phyloP scores from a whole-genome alignment of 148 eudicot species.

The Heliosperma pusillum region DNA sequence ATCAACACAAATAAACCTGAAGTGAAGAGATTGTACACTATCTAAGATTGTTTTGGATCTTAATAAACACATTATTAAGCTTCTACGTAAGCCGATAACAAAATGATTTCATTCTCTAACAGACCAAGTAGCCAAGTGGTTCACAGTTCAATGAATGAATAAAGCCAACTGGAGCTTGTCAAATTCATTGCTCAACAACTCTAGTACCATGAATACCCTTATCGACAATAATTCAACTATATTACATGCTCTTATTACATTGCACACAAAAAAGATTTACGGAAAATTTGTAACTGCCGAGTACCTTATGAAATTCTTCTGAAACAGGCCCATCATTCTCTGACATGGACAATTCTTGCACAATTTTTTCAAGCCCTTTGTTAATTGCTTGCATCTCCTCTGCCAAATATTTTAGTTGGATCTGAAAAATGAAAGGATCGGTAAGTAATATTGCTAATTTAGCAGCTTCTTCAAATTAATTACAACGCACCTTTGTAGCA shows the following conservation, averaged over 20 bases:
- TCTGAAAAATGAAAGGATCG: constrained; percentile 36
- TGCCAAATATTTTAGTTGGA: constrained; percentile 73
- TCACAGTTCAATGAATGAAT: too few species aligned
- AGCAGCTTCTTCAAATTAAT: neutral
- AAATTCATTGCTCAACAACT: too few species aligned
- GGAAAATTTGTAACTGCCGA: neutral
- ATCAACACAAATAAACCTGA: neutral
- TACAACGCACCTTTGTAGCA: constrained; percentile 64
- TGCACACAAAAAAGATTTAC: neutral
- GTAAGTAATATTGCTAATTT: constrained; percentile 13
- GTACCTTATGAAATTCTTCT: constrained; percentile 59
- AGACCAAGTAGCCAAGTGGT: too few species aligned
- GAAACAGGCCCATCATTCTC: constrained; percentile 75
- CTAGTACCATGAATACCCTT: too few species aligned
- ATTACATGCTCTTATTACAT: neutral
- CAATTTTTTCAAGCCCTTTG: constrained; percentile 78
- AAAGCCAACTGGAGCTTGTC: too few species aligned
- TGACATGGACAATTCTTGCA: constrained; percentile 64
- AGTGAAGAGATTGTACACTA: neutral
- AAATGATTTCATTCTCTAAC: too few species aligned
- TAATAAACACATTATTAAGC: too few species aligned
- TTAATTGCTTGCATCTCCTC: constrained; percentile 96
- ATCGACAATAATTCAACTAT: neutral
- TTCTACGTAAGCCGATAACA: too few species aligned
- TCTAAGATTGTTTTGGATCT: too few species aligned